Evolutionary conservation across 176 grass and related monocot species (phyloP).

Genomic region (Saccharum officinarum): DNA sequence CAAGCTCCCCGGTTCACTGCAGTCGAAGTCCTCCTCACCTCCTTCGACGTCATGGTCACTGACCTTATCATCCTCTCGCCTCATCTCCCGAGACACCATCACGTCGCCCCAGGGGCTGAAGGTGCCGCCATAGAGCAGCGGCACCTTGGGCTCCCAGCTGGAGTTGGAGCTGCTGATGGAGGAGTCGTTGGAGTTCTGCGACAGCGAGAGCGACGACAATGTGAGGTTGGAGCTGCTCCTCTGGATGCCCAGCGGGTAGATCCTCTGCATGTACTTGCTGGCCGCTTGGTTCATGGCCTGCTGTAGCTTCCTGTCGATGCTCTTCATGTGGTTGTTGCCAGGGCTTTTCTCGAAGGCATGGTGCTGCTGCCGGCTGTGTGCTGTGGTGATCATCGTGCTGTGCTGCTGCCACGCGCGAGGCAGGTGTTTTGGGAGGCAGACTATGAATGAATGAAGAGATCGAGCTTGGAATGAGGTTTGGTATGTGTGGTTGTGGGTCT

Average conservation of each 20-base stretch:
- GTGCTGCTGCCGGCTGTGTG: slow-evolving; percentile 67
- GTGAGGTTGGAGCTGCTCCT: slow-evolving; percentile 78
- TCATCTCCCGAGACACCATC: slow-evolving; percentile 44
- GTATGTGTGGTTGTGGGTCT: slow-evolving; percentile 29
- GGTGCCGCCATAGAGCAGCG: slow-evolving; percentile 59
- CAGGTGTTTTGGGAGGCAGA: slow-evolving; percentile 37
- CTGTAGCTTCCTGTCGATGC: slow-evolving; percentile 58
- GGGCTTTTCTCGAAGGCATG: slow-evolving; percentile 65
- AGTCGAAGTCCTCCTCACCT: slow-evolving; percentile 43
- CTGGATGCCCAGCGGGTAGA: slow-evolving; percentile 71
- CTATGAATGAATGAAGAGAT: neutral
- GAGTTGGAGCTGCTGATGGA: slow-evolving; percentile 89
- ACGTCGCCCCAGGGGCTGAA: slow-evolving; percentile 60
- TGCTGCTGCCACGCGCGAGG: neutral
- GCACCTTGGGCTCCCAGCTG: slow-evolving; percentile 91
- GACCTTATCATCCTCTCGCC: slow-evolving; percentile 46
- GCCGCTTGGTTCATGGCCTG: slow-evolving; percentile 50
- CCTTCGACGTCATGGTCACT: slow-evolving; percentile 46
- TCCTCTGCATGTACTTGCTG: slow-evolving; percentile 60
- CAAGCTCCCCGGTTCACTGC: slow-evolving; percentile 53
- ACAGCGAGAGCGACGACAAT: slow-evolving; percentile 88
- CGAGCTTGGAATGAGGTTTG: slow-evolving; percentile 31
- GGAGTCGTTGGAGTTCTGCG: slow-evolving; percentile 96
- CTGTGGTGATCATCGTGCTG: slow-evolving; percentile 50
- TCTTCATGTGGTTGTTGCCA: slow-evolving; percentile 30